phyloP scores from a whole-genome alignment of 768 basidiomycete species.

The Lactifluus rugatus region DNA sequence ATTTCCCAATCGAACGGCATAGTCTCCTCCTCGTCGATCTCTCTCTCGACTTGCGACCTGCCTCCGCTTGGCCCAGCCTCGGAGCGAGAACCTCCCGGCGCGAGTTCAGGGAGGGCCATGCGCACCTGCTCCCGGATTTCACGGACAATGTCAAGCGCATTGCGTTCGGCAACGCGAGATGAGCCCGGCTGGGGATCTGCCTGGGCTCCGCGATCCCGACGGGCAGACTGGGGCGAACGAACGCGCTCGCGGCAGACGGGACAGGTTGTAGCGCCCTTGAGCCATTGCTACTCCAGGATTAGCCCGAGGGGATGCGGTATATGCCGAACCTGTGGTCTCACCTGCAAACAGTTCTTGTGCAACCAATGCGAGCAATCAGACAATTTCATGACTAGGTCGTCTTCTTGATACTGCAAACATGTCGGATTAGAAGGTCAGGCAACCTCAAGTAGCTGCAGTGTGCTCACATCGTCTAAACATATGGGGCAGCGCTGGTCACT shows the following conservation, averaged over 20 bases:
- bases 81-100: not conserved
- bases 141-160: not conserved
- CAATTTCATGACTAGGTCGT: constrained; percentile 57
- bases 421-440: constrained; percentile 8
- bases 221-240: constrained; percentile 21
- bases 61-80: not conserved
- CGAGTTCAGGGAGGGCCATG: not conserved
- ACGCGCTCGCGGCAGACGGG: constrained; percentile 71
- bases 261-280: constrained; percentile 64
- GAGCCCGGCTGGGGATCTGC: not conserved
- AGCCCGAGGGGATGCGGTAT: constrained; percentile 1
- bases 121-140: constrained; percentile 9
- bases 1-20: constrained; percentile 5
- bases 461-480: constrained; percentile 71
- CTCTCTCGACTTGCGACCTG: constrained; percentile 4
- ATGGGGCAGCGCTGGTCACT: constrained; percentile 75
- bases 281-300: constrained; percentile 55
- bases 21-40: not conserved
- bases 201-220: constrained; percentile 4
- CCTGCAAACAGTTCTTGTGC: constrained; percentile 67
- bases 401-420: constrained; percentile 47
- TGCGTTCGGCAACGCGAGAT: constrained; percentile 1
- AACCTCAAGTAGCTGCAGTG: not conserved
- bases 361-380: constrained; percentile 72
- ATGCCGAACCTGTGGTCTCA: constrained; percentile 26